Evolutionary conservation across 495 filamentous ascomycete species (phyloP).

Genomic region (Alectoria sarmentosa): DNA sequence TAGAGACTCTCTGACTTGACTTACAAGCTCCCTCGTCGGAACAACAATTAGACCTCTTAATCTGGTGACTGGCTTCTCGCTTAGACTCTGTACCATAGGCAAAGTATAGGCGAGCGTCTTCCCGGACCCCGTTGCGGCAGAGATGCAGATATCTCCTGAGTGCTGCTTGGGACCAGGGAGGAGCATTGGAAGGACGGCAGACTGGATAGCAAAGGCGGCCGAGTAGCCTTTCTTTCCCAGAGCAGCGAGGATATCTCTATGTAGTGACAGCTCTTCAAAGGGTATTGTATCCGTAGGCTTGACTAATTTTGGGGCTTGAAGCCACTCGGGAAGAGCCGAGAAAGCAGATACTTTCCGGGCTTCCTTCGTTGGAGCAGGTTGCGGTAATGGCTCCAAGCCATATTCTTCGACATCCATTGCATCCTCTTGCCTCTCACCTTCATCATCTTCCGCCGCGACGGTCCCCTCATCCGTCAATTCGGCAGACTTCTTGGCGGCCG

Average conservation of each 20-base stretch:
- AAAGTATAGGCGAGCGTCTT: constrained; percentile 88
- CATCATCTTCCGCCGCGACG: background rate
- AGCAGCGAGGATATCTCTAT: constrained; percentile 47
- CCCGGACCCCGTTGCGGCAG: constrained; percentile 86
- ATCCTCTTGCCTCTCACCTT: background rate
- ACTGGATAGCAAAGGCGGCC: constrained; percentile 79
- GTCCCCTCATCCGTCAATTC: background rate
- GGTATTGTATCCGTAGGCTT: constrained; percentile 47
- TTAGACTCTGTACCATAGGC: constrained; percentile 73
- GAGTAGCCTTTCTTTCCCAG: constrained; percentile 60
- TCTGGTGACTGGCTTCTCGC: constrained; percentile 47
- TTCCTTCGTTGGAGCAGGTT: constrained; percentile 56
- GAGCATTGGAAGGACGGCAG: constrained; percentile 70
- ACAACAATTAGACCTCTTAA: constrained; percentile 76
- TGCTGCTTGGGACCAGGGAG: constrained; percentile 49
- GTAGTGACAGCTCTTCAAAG: constrained; percentile 56
- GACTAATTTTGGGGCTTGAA: constrained; percentile 62
- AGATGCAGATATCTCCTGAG: constrained; percentile 74
- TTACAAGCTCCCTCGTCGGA: constrained; percentile 83
- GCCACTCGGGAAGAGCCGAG: constrained; percentile 55
- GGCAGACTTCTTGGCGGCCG: constrained; percentile 29
- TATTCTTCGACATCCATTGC: constrained; percentile 34
- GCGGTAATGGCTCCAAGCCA: constrained; percentile 68
- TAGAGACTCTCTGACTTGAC: constrained; percentile 67
- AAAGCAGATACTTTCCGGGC: constrained; percentile 41